Percentiles rank a stretch among this genome's conserved stretches.
Conservation (phyloP, 352 stramenopile species). For the Plasmopara viticola region DNA sequence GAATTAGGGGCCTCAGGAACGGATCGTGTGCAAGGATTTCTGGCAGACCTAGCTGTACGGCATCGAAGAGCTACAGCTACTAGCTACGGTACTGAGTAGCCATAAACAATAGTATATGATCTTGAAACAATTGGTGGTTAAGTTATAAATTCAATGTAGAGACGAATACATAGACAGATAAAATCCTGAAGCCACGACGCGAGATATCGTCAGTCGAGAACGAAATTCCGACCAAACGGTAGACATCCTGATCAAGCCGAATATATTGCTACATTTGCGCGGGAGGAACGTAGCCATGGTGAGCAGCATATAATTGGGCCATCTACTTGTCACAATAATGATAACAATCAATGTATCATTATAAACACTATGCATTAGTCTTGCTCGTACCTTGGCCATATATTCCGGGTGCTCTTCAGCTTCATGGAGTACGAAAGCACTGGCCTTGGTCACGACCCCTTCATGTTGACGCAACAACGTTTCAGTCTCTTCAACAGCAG, state of each 20-base stretch:
- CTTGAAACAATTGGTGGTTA: constrained; percentile 2
- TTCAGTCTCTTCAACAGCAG: constrained; percentile 56
- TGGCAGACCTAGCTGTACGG: constrained; percentile 20
- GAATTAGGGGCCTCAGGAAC: constrained; percentile 15
- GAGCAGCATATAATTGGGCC: constrained; percentile 36
- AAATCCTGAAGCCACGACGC: constrained; percentile 10
- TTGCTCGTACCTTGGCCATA: constrained; percentile 42
- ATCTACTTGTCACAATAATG: constrained; percentile 22
- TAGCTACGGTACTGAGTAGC: constrained; percentile 16
- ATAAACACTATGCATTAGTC: background rate
- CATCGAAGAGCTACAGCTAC: constrained; percentile 24
- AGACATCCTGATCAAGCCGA: background rate
- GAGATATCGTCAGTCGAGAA: constrained; percentile 1
- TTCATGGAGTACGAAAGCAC: constrained; percentile 59
- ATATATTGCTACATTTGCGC: constrained; percentile 20
- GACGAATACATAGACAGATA: constrained; percentile 23
- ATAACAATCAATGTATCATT: background rate
- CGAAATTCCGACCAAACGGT: background rate
- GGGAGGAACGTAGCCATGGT: constrained; percentile 44
- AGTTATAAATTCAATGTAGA: constrained; percentile 8
- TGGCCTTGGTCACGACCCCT: constrained; percentile 48
- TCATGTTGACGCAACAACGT: constrained; percentile 58
- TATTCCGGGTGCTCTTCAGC: constrained; percentile 72
- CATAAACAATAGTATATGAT: constrained; percentile 9
- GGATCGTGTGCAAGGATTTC: constrained; percentile 20